phyloP scores from a whole-genome alignment of 2,329 filamentous ascomycete species.

The Immersiporthe knoxdaviesiana region DNA sequence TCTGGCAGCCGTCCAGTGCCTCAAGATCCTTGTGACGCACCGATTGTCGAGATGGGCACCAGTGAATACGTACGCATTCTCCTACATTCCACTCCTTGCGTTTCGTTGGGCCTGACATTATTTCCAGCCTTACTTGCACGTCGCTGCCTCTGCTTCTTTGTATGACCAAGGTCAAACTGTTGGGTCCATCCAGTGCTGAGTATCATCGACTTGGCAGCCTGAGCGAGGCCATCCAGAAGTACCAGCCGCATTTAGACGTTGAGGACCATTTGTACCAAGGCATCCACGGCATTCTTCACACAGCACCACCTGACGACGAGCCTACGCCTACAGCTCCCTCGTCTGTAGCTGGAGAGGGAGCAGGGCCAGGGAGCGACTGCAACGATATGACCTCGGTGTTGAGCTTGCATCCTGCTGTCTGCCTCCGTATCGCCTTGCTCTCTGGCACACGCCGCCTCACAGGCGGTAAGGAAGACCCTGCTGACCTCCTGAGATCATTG shows the following conservation, averaged over 20 bases:
- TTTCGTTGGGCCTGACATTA: background rate
- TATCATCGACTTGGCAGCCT: slow-evolving; percentile 49
- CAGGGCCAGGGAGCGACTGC: slow-evolving; percentile 21
- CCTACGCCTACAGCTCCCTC: slow-evolving; percentile 26
- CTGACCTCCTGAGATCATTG: slow-evolving; percentile 3
- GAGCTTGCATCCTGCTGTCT: slow-evolving; percentile 44
- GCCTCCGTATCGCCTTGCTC: slow-evolving; percentile 48
- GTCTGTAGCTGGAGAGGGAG: slow-evolving; percentile 6
- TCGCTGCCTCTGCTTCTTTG: slow-evolving; percentile 43
- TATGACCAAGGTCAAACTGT: slow-evolving; percentile 43
- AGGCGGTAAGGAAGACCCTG: slow-evolving; percentile 28
- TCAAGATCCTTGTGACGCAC: slow-evolving; percentile 52
- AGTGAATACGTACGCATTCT: slow-evolving; percentile 48
- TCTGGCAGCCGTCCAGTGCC: slow-evolving; percentile 47
- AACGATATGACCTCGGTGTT: slow-evolving; percentile 32
- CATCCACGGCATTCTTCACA: slow-evolving; percentile 47
- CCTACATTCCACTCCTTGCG: background rate
- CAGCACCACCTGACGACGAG: slow-evolving; percentile 43
- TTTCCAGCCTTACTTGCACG: slow-evolving; percentile 40
- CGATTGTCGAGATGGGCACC: slow-evolving; percentile 50
- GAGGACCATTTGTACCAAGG: slow-evolving; percentile 50
- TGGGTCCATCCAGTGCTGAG: slow-evolving; percentile 42
- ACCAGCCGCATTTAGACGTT: slow-evolving; percentile 50
- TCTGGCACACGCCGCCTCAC: slow-evolving; percentile 47
- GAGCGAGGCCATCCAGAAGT: slow-evolving; percentile 50